A percentile compares a stretch with the other conserved stretches of the same genome.
Conservation (phyloP, 768 basidiomycete genomes). For the Cantharellus anzutake region DNA sequence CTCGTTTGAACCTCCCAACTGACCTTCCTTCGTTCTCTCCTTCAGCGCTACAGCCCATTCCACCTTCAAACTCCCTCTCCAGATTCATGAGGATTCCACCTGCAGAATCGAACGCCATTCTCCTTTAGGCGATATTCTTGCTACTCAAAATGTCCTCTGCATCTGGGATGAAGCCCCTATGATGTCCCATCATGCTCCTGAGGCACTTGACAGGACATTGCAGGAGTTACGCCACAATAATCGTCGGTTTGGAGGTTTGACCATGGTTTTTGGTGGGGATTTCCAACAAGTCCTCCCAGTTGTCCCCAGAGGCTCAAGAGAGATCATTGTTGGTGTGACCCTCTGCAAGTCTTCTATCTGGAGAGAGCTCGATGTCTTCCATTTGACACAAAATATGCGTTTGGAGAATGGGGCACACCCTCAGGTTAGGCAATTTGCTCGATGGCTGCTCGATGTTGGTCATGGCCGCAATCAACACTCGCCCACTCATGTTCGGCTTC, state of each 20-base stretch:
- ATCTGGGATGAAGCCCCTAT: conserved; percentile 28
- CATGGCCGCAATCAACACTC: conserved; percentile 12
- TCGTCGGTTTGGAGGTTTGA: conserved; percentile 26
- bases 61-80: too few species aligned
- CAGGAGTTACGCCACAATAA: conserved; percentile 10
- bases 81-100: conserved; percentile 13
- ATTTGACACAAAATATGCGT: conserved; percentile 25
- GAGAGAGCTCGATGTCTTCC: conserved; percentile 16
- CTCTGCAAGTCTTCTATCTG: conserved; percentile 23
- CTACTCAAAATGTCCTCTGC: conserved; percentile 18
- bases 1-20: too few species aligned
- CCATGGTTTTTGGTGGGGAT: conserved; percentile 30
- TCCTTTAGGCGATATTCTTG: conserved; percentile 17
- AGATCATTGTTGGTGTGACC: conserved; percentile 22
- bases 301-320: conserved; percentile 19
- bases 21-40: too few species aligned
- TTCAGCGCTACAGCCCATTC: too few species aligned
- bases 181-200: conserved; percentile 20
- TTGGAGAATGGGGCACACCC: conserved; percentile 15
- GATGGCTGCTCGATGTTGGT: conserved; percentile 22
- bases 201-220: conserved; percentile 24
- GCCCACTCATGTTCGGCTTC: conserved; percentile 12
- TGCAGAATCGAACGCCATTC: conserved; percentile 21
- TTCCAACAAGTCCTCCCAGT: conserved; percentile 31
- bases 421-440: conserved; percentile 18